Evolutionary conservation across 2,329 filamentous ascomycete genomes (phyloP), one percentile per base, ranked within the genome.

Genomic region (Aspergillus spinulosporus): DNA sequence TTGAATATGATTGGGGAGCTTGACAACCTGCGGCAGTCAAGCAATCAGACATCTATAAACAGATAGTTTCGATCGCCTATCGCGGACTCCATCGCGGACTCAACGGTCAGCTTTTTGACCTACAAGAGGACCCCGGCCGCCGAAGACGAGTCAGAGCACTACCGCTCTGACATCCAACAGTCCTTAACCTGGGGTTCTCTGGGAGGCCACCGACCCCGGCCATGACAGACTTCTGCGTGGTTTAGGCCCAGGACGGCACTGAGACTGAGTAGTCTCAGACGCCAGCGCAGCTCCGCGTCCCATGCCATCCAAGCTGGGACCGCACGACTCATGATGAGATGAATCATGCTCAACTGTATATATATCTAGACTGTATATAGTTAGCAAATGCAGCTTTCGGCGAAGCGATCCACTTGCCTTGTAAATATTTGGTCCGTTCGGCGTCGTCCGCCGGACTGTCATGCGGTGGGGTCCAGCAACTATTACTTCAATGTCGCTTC

Each of bases 1-100:
- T 29, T 72, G 68, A 70, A 32, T 4, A 2, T 8, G 4, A 2
- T 7, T n/a, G 29, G 9, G 31, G n/a, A 46, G 32, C 37, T 46
- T 46, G 43, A 34, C 42, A 5, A 6, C 4, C 14, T 26, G 5
- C 5, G 14, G 5, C n/a, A 32, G 44, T 46, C 44, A 7, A 46
- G 42, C 15, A 46, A 11, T 8, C 12, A 21, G 4, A 15, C 39
- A 15, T 6, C 39, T 34, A 34, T 11, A 6, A 34, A 7, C 11
- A 6, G 32, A 34, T 34, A 21, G 21, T 21, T 21, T 21, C 21
- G 21, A 21, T 36, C 34, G 34, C 21, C 21, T 21, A 21, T 21
- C 21, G 21, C 21, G 21, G 21, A 21, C 21, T 21, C 21, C 21
- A 21, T 21, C 21, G 21, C 21, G 21, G 21, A 21, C 21, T 21